phyloP scores from a whole-genome alignment of 768 basidiomycete species.

The Hydnum rufescens region DNA sequence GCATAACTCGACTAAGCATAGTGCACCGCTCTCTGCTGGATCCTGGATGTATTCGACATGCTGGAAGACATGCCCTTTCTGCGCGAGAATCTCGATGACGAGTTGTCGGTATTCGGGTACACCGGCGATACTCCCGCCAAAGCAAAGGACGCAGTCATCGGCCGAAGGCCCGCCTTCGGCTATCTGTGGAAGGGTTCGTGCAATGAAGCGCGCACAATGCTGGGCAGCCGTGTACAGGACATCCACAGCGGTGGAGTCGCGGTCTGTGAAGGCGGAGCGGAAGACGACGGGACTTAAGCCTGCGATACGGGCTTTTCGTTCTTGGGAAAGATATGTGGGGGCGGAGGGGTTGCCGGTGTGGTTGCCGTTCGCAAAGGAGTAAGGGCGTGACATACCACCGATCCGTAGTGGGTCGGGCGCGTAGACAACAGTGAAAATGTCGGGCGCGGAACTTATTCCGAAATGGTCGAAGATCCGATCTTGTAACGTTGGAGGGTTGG shows the following conservation, averaged over 20 bases:
- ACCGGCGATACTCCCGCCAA: constrained; percentile 63
- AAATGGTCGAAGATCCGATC: constrained; percentile 22
- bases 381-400: background rate
- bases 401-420: constrained; percentile 29
- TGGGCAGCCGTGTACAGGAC: constrained; percentile 34
- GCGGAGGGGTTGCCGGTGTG: constrained; percentile 16
- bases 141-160: constrained; percentile 39
- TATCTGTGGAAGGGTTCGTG: constrained; percentile 24
- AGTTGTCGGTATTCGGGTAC: constrained; percentile 36
- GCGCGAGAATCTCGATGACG: constrained; percentile 33
- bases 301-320: constrained; percentile 57
- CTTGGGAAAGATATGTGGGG: constrained; percentile 13
- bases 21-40: constrained; percentile 44
- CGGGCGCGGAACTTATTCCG: constrained; percentile 34
- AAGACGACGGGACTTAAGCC: constrained; percentile 62
- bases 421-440: constrained; percentile 46
- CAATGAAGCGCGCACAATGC: constrained; percentile 38
- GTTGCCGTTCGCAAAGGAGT: background rate
- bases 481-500: constrained; percentile 4
- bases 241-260: constrained; percentile 41
- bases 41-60: constrained; percentile 50
- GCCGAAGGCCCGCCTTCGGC: constrained; percentile 19
- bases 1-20: constrained; percentile 22
- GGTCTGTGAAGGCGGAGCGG: constrained; percentile 41
- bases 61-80: constrained; percentile 41